Evolutionary conservation across 176 grass and related monocot genomes (phyloP), one percentile per base, ranked within the genome.

Genomic region (Rhynchospora tenuis): DNA sequence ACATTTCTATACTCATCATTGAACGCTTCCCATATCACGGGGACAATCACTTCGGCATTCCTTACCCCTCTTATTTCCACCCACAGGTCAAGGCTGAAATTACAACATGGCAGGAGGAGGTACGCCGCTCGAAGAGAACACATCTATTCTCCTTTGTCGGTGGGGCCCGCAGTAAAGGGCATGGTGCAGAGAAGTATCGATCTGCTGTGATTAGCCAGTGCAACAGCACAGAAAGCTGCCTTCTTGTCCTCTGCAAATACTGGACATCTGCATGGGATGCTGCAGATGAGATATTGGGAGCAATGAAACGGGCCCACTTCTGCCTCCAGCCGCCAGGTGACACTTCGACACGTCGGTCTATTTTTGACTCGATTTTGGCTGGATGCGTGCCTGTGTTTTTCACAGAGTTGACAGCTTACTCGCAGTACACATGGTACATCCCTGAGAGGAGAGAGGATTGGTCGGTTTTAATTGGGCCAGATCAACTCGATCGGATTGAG

Each of bases 41-140:
- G 19, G 64, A 71, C 43, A 89, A 78, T 33, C 82, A 85, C 19
- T 81, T 89, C 24, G 83, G 77, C 8, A 85, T 89, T 43, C 87
- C 87, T 17, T 89, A 89, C 33, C 87, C 87, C 0, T 85, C 87
- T 63, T 89, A 89, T 68, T 89, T 89, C 81, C 87, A 88, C 64
- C 87, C 87, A 3, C 72, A 56, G 4, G 45, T 83, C 27, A 84
- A 54, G 27, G 33, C 29, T n/a, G 83, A 85, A 51, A 60, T 85
- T 10, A 52, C 61, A 20, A 73, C 74, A 22, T 88, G 87, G 81
- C 83, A 88, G 60, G 72, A 75, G 7, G 83, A 85, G 83, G 47
- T 84, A 46, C 82, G 74, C 14, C 61, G 38, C 13, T 73, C 64
- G 7, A 16, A 50, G 42, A 54, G 87, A 82, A 65, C 9, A 22